Conservation (phyloP, 2,329 filamentous ascomycete genomes). For the Scedosporium boydii region DNA sequence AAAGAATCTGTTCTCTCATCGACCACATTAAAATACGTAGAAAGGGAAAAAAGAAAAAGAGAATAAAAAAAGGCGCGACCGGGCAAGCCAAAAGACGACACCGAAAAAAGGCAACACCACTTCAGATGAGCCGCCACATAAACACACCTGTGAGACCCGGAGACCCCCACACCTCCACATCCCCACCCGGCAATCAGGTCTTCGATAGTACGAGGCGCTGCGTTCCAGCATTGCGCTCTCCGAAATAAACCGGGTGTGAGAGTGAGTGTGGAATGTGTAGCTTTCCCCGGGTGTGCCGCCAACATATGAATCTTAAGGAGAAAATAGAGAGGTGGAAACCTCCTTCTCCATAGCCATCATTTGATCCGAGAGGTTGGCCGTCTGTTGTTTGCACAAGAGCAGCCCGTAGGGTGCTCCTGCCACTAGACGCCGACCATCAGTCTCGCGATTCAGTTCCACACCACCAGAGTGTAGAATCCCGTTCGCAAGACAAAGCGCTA, state of each 20-base stretch:
- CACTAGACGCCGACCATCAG: not conserved
- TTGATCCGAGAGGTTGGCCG: not conserved
- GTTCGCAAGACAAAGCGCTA: not conserved
- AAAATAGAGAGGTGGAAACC: not conserved
- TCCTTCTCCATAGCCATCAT: not conserved
- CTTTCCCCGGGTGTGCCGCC: too few species aligned
- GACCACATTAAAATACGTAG: not conserved
- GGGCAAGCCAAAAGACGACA: too few species aligned
- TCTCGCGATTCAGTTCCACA: not conserved
- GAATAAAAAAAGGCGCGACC: not conserved
- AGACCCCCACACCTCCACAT: not conserved
- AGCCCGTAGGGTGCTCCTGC: not conserved
- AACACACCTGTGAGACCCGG: too few species aligned
- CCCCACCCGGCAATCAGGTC: not conserved
- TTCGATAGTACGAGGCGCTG: not conserved
- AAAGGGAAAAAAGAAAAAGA: not conserved
- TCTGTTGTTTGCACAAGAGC: not conserved
- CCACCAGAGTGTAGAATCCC: not conserved
- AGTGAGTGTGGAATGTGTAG: too few species aligned
- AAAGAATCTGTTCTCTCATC: not conserved
- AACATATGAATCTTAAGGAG: too few species aligned
- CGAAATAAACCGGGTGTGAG: not conserved
- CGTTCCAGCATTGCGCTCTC: not conserved
- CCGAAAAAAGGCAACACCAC: too few species aligned
- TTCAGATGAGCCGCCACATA: too few species aligned